Base-by-base conservation (phyloP, 1,284 basidiomycete species). In the Tremellales sp. region DNA sequence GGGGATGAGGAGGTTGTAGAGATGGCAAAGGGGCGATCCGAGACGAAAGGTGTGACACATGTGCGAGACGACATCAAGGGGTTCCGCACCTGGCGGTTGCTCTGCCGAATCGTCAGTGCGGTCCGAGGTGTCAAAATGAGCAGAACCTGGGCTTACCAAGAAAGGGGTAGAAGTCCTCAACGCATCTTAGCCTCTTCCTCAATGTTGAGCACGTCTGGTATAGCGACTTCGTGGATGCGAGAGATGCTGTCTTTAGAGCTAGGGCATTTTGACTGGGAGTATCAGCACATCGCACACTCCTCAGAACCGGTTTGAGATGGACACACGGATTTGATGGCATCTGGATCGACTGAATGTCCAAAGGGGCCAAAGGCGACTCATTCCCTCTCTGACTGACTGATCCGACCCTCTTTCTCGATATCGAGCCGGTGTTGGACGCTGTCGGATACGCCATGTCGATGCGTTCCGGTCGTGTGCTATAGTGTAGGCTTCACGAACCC, bases 11-110 rank as follows among this genome's bases (percentile, higher is more conserved):
- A 86, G 83, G 76, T 98, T 96, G 80, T 89, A 94, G 62, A 98
- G 85, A 76, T 86, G 92, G 77, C 91, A 94, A 56, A 98, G 85
- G 31, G 93, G 87, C 27, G 89, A 85, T 54, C 96, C 94, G 39
- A 93, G 82, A 31, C 90, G 85, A 75, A 98, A 88, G 68, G 87
- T 84, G 68, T 93, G 89, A 84, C 92, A 93, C 44, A 97, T 83
- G 73, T 93, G 89, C 37, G 88, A 86, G 62, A 98, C 94, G 27
- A 74, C 67, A 42, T 74, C 70, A 67, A 79, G 64, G 67, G 73
- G 58, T 56, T 68, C 61, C 13, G 65, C 68, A 25, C 46, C 43
- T 7, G 54, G 39, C 27, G 70, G 72, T 62, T 67, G 63, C 45
- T 72, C 73, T 75, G 55, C 10, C 24, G 25, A 29, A 21, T 12